Evolutionary conservation across 192 early-diverging fungal species (phyloP).

Genomic region (Spizellomyces punctatus): DNA sequence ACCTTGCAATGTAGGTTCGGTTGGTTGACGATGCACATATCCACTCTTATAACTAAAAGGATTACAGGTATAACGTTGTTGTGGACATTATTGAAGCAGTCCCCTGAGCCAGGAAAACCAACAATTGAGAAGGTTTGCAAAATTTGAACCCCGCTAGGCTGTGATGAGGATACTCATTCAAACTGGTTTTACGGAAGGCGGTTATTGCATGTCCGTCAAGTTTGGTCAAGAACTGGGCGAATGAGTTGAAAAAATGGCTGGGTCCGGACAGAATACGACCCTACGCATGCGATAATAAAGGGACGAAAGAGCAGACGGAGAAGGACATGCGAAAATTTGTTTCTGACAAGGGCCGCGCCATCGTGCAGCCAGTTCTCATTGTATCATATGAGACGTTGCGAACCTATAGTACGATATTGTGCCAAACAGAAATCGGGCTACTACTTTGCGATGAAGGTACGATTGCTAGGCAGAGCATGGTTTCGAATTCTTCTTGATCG

Average conservation of each 20-base stretch:
- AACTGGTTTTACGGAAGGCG: conserved; percentile 29
- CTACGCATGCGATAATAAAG: conserved; percentile 87
- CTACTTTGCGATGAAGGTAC: conserved; percentile 93
- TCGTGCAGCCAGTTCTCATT: conserved; percentile 92
- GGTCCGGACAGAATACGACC: conserved; percentile 81
- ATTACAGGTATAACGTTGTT: conserved; percentile 89
- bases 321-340: conserved; percentile 80
- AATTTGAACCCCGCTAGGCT: background rate
- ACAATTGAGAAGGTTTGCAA: conserved; percentile 83
- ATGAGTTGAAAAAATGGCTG: conserved; percentile 96
- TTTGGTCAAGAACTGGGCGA: conserved; percentile 98
- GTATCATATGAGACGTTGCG: conserved; percentile 97
- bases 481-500: background rate
- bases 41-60: background rate
- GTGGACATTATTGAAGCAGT: conserved; percentile 97
- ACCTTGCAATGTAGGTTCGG: conserved; percentile 45
- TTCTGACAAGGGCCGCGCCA: conserved; percentile 77
- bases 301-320: conserved; percentile 81
- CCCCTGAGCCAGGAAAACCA: conserved; percentile 81
- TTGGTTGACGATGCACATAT: background rate
- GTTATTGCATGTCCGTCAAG: conserved; percentile 96
- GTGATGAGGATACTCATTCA: conserved; percentile 5
- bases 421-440: conserved; percentile 83
- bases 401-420: conserved; percentile 73
- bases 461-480: background rate